Conservation (phyloP, 1,139 yeast genomes). For the Pichia sp. region DNA sequence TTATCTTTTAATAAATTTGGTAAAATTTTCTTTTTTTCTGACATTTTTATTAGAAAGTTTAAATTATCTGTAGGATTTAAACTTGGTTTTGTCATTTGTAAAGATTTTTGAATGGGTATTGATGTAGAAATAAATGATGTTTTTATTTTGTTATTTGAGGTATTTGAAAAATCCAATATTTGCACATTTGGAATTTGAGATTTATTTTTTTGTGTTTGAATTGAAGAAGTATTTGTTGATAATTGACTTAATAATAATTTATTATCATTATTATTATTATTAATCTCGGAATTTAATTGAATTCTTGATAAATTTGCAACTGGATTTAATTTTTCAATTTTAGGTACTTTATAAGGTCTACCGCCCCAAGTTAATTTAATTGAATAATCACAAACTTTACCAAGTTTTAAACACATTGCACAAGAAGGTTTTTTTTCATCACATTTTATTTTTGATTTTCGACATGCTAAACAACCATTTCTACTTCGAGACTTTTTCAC, state of each 20-base stretch:
- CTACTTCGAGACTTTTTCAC: constrained; percentile 34
- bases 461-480: constrained; percentile 64
- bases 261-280: too few relatives aligned
- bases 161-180: too few relatives aligned
- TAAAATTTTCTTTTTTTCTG: constrained; percentile 1
- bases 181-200: not conserved
- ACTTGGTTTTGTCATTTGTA: not conserved
- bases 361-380: constrained; percentile 75
- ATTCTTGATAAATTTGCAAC: constrained; percentile 22
- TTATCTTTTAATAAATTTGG: not conserved
- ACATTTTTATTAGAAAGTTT: constrained; percentile 12
- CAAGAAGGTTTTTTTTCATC: constrained; percentile 66
- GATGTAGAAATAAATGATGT: not conserved
- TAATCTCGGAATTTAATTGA: constrained; percentile 3
- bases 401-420: constrained; percentile 47
- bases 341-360: constrained; percentile 49
- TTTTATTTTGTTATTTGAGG: not conserved
- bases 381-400: constrained; percentile 55
- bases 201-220: not conserved
- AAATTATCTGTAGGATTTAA: constrained; percentile 15
- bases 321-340: constrained; percentile 27
- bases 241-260: not conserved
- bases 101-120: not conserved
- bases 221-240: not conserved
- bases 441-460: constrained; percentile 64